Conservation (phyloP, 306 rosid genomes). For the Morella rubra region DNA sequence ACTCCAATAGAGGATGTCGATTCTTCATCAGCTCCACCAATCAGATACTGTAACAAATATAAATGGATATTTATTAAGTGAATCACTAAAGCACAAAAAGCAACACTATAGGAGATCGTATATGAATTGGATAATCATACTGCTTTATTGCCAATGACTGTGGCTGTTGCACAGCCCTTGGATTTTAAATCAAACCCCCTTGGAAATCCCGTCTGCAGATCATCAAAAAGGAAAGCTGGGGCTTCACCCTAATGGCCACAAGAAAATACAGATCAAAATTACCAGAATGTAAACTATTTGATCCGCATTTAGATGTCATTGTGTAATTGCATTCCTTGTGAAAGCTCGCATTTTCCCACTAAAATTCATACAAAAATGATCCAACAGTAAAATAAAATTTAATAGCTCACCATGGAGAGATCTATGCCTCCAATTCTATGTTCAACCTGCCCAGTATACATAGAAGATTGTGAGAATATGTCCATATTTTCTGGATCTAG, state of each 20-base stretch:
- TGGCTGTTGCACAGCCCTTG: slow-evolving; percentile 42
- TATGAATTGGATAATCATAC: slow-evolving; percentile 48
- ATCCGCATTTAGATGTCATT: slow-evolving; percentile 32
- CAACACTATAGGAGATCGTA: slow-evolving; percentile 24
- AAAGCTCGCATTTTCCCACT: slow-evolving; percentile 8
- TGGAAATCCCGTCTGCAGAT: slow-evolving; percentile 46
- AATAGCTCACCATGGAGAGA: slow-evolving; percentile 68
- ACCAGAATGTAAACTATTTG: slow-evolving; percentile 28
- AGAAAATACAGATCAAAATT: slow-evolving; percentile 30
- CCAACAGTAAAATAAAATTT: slow-evolving; percentile 9
- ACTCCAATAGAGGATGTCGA: slow-evolving; percentile 61
- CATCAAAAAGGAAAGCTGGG: slow-evolving; percentile 70
- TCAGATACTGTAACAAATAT: slow-evolving; percentile 81
- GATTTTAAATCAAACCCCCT: slow-evolving; percentile 59
- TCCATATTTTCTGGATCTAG: slow-evolving; percentile 43
- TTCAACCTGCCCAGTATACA: slow-evolving; percentile 58
- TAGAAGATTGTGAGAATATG: slow-evolving; percentile 34
- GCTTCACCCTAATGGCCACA: slow-evolving; percentile 80
- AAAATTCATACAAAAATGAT: slow-evolving; percentile 6
- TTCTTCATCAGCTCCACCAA: slow-evolving; percentile 81
- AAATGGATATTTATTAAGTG: slow-evolving; percentile 34
- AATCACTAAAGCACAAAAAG: slow-evolving; percentile 35
- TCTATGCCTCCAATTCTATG: slow-evolving; percentile 42
- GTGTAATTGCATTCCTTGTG: slow-evolving; percentile 22
- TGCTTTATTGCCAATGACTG: slow-evolving; percentile 55